Evolutionary conservation across 2,329 filamentous ascomycete genomes (phyloP).

Genomic region (Cordyceps fumosorosea): DNA sequence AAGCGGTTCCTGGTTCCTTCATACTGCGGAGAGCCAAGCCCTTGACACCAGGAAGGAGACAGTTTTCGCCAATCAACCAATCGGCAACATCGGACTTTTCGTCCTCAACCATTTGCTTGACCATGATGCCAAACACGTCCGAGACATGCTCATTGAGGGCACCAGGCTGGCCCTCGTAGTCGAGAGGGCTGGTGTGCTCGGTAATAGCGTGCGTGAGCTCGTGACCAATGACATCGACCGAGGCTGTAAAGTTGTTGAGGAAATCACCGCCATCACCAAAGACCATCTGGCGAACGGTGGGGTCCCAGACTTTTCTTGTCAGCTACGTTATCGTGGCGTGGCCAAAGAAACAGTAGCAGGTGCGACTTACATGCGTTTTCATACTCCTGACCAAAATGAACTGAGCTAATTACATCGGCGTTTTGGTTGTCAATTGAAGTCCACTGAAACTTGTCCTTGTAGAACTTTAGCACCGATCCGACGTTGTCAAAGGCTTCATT

Average conservation of each 20-base stretch:
- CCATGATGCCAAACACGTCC: conserved; percentile 51
- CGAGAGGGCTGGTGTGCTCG: conserved; percentile 41
- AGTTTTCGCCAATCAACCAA: conserved; percentile 49
- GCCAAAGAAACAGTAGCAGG: not conserved
- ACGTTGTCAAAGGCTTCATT: conserved; percentile 46
- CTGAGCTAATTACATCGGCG: conserved; percentile 42
- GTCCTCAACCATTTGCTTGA: conserved; percentile 45
- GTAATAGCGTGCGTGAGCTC: conserved; percentile 51
- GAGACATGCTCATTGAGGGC: conserved; percentile 52
- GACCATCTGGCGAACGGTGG: conserved; percentile 43
- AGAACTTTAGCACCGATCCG: conserved; percentile 43
- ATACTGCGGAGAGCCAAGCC: conserved; percentile 47
- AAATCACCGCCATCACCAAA: conserved; percentile 50
- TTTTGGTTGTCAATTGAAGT: conserved; percentile 46
- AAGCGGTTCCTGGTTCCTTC: conserved; percentile 47
- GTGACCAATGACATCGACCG: conserved; percentile 50
- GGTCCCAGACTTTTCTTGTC: conserved; percentile 39
- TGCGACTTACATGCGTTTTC: conserved; percentile 42
- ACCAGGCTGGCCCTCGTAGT: conserved; percentile 45
- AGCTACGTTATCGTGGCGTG: too few relatives aligned
- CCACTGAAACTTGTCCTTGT: conserved; percentile 42
- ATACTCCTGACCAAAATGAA: conserved; percentile 44
- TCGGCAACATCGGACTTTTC: conserved; percentile 40
- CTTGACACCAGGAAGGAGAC: conserved; percentile 43
- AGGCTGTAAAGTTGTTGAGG: conserved; percentile 44